These are phyloP conservation scores for Plasmodium sp. DNA, from an alignment of 169 alveolate species.

Conservation along the genomic window DNA sequence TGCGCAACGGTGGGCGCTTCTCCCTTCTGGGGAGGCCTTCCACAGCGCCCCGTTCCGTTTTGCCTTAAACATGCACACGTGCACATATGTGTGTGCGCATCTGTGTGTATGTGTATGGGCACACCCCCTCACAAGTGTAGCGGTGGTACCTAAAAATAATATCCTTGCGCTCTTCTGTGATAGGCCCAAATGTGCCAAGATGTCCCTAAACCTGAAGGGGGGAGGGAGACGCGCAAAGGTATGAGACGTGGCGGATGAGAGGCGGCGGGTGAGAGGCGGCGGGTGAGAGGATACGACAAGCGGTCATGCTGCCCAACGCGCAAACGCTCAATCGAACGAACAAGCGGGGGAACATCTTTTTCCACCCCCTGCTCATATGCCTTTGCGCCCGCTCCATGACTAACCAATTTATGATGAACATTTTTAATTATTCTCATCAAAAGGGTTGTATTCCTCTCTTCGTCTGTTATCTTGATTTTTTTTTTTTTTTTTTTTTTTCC, in stretches of 20 bases:
- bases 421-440: constrained; percentile 63
- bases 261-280: neutral
- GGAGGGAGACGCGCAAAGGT: neutral
- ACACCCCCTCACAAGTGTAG: neutral
- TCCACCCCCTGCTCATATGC: neutral
- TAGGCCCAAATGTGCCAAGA: constrained; percentile 91
- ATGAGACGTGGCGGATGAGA: neutral
- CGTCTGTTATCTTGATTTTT: neutral
- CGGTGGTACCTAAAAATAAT: constrained; percentile 88
- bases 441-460: neutral
- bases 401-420: constrained; percentile 86
- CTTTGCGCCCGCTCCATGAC: neutral
- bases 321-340: neutral
- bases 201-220: constrained; percentile 90
- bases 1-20: neutral
- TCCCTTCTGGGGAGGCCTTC: neutral
- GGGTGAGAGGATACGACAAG: neutral
- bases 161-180: constrained; percentile 93
- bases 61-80: neutral
- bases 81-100: neutral
- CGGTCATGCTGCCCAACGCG: neutral
- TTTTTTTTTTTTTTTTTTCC: neutral
- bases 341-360: neutral
- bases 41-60: neutral
- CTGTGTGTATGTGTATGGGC: neutral